Conservation (phyloP, 305 asterid species). For the Fraxinus greggii region DNA sequence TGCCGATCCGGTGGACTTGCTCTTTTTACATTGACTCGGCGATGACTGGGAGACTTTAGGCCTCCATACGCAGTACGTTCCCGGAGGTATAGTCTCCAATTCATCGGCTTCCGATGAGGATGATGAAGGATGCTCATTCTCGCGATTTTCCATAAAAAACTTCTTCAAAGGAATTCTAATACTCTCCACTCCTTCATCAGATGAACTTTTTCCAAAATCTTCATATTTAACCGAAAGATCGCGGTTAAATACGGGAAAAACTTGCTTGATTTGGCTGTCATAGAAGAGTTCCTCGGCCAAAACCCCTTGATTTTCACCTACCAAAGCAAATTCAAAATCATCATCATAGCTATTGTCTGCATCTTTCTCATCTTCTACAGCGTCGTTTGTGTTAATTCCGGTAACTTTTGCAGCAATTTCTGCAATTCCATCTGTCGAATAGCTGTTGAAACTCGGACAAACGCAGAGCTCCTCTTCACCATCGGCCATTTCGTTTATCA, state of each 20-base stretch:
- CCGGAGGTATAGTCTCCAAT: slow-evolving; percentile 54
- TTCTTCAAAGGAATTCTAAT: slow-evolving; percentile 33
- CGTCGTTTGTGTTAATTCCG: slow-evolving; percentile 19
- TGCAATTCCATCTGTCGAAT: slow-evolving; percentile 36
- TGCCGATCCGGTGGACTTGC: slow-evolving; percentile 76
- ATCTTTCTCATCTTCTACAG: not conserved
- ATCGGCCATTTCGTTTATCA: slow-evolving; percentile 22
- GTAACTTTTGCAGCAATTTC: slow-evolving; percentile 49
- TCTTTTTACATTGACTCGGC: slow-evolving; percentile 57
- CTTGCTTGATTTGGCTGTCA: slow-evolving; percentile 32
- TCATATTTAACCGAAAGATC: slow-evolving; percentile 26
- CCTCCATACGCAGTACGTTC: slow-evolving; percentile 69
- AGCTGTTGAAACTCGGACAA: slow-evolving; percentile 58
- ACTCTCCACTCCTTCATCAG: not conserved
- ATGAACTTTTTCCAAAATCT: not conserved
- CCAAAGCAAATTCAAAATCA: slow-evolving; percentile 50
- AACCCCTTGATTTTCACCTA: slow-evolving; percentile 22
- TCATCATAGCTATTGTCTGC: slow-evolving; percentile 22
- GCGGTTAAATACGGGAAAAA: slow-evolving; percentile 52
- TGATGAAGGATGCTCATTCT: slow-evolving; percentile 25
- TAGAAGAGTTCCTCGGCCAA: not conserved
- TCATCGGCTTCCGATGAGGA: slow-evolving; percentile 75
- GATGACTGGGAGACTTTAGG: slow-evolving; percentile 36
- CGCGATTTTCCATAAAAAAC: slow-evolving; percentile 35
- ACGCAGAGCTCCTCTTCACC: slow-evolving; percentile 17